Base-by-base conservation (phyloP, 805 yeast species). In the Hanseniaspora lindneri region DNA sequence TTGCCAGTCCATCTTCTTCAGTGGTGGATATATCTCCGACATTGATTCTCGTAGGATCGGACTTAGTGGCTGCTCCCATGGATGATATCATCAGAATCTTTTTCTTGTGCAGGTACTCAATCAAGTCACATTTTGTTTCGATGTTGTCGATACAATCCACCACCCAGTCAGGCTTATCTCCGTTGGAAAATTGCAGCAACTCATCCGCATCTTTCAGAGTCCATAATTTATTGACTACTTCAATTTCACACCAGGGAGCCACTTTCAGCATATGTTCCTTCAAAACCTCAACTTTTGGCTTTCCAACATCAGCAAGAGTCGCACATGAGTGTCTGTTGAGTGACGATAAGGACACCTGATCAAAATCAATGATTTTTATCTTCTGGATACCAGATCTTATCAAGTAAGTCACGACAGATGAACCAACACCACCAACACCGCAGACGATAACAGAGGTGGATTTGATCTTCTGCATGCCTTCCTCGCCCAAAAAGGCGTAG, bases 341-440 rank as follows among this genome's bases (percentile, higher is more conserved):
- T 8, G 96, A 85, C 43, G 95, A 83, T 51, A 92, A 69, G 1
- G 96, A 79, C 24, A 92, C 96, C 67, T 92, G 99, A 64, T 92
- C 99, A 61, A 92, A 92, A 65, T 92, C 99, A 47, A 92, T 78
- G 50, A 92, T 72, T 55, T 87, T 74, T 47, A 92, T 62, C 51
- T 76, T 74, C 19, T 82, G 80, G 34, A 88, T 80, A 14, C 99
- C 99, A 16, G 95, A 83, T 58, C 99, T 77, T 1, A 83, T 82
- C 50, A 92, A 71, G 83, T 94, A 85, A 10, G 94, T 81, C 11
- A 83, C 80, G 21, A 81, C 95, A 89, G 96, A 88, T 0, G 96
- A 88, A 2, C 99, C 99, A 35, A 92, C 99, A 51, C 99, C 99
- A 51, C 99, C 99, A 16, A 89, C 92, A 27, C 99, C 98, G 11